A percentile compares a stretch with the other conserved stretches of the same genome.
phyloP scores from a whole-genome alignment of 1,284 basidiomycete genomes.

The Leucoagaricus sp. region DNA sequence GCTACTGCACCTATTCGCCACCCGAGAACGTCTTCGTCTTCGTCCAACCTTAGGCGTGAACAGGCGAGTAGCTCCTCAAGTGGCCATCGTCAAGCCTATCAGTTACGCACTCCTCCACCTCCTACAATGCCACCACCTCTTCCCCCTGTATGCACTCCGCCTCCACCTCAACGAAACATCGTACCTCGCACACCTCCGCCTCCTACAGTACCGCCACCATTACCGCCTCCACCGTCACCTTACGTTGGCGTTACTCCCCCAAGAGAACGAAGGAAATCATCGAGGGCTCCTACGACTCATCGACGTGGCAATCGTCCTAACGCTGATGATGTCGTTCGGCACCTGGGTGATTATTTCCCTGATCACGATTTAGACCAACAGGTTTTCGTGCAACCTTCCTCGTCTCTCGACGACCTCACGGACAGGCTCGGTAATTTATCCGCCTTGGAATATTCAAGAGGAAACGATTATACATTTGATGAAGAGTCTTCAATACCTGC shows the following conservation, averaged over 20 bases:
- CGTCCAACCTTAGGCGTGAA: background rate
- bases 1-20: background rate
- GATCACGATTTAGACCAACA: constrained; percentile 90
- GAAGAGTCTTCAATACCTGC: background rate
- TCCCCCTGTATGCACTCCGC: constrained; percentile 9
- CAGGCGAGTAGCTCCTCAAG: background rate
- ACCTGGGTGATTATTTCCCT: constrained; percentile 89
- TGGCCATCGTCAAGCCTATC: background rate
- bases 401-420: constrained; percentile 31
- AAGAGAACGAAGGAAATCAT: constrained; percentile 1
- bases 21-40: background rate
- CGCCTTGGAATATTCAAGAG: constrained; percentile 10
- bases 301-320: constrained; percentile 62
- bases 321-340: constrained; percentile 83
- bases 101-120: constrained; percentile 11
- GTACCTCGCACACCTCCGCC: background rate
- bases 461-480: background rate
- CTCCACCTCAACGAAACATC: background rate
- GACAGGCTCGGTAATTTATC: background rate
- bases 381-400: constrained; percentile 68
- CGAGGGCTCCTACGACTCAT: background rate
- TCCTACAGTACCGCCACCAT: constrained; percentile 4
- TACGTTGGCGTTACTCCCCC: constrained; percentile 26
- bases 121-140: constrained; percentile 14
- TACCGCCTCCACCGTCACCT: constrained; percentile 6